Evolutionary conservation across 331 rosid species (phyloP), one percentile per base, ranked within the genome.

Genomic region (Prunus yedoensis): DNA sequence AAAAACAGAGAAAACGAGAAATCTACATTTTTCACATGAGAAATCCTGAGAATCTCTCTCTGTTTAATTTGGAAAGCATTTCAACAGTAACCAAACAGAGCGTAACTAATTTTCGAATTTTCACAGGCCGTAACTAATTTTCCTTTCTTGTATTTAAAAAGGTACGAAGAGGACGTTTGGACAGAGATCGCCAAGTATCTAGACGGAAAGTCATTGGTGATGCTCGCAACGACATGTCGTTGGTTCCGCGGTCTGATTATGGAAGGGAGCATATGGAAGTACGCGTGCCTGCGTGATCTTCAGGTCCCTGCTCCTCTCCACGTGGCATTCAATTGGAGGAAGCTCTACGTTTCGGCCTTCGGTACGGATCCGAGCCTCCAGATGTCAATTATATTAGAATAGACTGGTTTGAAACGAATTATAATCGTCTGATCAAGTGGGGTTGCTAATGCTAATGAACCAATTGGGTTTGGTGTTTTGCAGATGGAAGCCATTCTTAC

Each of bases 401-500:
- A 11, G 1, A 1, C 8, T 7, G 3, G 32, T 60, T 60, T 60
- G 27, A 60, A 32, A 71, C 27, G 60, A 8, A 35, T 12, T 70
- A 21, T 74, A 67, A 51, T 62, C 21, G 51, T 74, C 66, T 47
- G 35, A 78, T 65, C 18, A 46, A 47, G 54, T 35, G 64, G 49
- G 65, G 61, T 71, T 63, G 59, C 75, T 58, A 43, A 74, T 76
- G 45, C 59, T 25, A 27, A 28, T 50, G 43, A 38, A 7, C 43
- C 9, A 38, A 38, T 38, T 1, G 56, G 12, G 4, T 16, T 58
- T 58, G 76, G 3, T 71, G 66, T 60, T 64, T 79, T 82, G 82
- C 90, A 92, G 99, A 90, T 83, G 97, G 97, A 54, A 90, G 97
- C 18, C 97, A 92, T 84, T 90, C 99, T 77, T 94, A 80, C 85